These are phyloP conservation scores for Boletus rubroflammeus DNA, from an alignment of 768 basidiomycete genomes.

Conservation along the genomic window DNA sequence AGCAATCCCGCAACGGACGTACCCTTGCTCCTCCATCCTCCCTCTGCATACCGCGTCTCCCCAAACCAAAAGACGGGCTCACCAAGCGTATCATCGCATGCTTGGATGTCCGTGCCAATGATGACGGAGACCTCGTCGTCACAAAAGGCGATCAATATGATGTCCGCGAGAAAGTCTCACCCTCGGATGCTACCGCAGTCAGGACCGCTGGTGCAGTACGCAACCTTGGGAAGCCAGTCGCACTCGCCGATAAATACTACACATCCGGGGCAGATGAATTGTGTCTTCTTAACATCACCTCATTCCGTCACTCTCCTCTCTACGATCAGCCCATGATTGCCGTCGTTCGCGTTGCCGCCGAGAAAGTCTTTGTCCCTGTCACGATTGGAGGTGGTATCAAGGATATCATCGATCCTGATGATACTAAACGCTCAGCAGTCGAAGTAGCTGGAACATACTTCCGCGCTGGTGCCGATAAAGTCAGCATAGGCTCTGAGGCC, in stretches of 20 bases:
- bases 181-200: constrained; percentile 31
- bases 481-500: constrained; percentile 95
- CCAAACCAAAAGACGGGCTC: constrained; percentile 56
- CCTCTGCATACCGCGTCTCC: constrained; percentile 33
- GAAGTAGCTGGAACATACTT: constrained; percentile 97
- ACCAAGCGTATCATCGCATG: constrained; percentile 96
- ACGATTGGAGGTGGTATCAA: constrained; percentile 99
- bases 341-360: constrained; percentile 85
- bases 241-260: constrained; percentile 85
- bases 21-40: constrained; percentile 27
- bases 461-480: constrained; percentile 96
- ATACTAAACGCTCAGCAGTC: constrained; percentile 77
- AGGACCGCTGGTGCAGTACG: constrained; percentile 74
- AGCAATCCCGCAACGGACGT: constrained; percentile 44
- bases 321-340: constrained; percentile 98
- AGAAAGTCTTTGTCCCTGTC: constrained; percentile 91
- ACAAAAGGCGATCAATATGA: constrained; percentile 99
- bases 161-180: constrained; percentile 72
- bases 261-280: constrained; percentile 90
- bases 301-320: constrained; percentile 94
- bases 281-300: constrained; percentile 98
- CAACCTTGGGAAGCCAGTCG: constrained; percentile 96
- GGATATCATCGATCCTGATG: constrained; percentile 93
- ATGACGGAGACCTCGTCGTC: constrained; percentile 93
- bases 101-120: constrained; percentile 96